Percentiles rank a stretch among this genome's conserved stretches.
These are phyloP conservation scores for Eremomyces bilateralis DNA, from an alignment of 495 filamentous ascomycete genomes.

Conservation along the genomic window DNA sequence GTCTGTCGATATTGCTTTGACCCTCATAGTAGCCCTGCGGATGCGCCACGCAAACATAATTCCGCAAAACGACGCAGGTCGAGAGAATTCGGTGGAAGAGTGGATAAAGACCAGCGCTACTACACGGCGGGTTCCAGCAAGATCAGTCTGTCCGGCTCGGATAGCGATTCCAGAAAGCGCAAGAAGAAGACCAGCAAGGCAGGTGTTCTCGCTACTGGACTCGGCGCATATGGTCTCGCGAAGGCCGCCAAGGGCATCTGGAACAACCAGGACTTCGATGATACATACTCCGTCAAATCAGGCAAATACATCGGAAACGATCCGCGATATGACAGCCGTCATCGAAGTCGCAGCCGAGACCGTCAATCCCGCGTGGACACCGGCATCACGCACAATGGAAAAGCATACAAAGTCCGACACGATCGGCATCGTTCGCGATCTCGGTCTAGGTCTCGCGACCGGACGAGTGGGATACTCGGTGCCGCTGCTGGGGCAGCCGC, in stretches of 20 bases:
- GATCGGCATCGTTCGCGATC: slow-evolving; percentile 20
- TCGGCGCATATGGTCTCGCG: slow-evolving; percentile 25
- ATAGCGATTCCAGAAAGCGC: slow-evolving; percentile 30
- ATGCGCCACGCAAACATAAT: slow-evolving; percentile 46
- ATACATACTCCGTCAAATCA: slow-evolving; percentile 34
- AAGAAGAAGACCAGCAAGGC: slow-evolving; percentile 13
- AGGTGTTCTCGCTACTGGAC: slow-evolving; percentile 25
- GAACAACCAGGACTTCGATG: slow-evolving; percentile 31
- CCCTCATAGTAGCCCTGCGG: slow-evolving; percentile 31
- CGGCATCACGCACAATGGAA: slow-evolving; percentile 6
- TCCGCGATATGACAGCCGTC: slow-evolving; percentile 10
- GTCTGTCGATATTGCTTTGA: slow-evolving; percentile 49
- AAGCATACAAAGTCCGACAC: slow-evolving; percentile 10
- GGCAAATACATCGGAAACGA: too few species aligned
- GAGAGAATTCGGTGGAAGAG: slow-evolving; percentile 18
- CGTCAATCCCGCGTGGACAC: slow-evolving; percentile 6
- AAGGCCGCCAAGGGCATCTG: slow-evolving; percentile 30
- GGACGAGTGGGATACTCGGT: slow-evolving; percentile 20
- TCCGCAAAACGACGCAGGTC: slow-evolving; percentile 16
- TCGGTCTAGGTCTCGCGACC: slow-evolving; percentile 25
- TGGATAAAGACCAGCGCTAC: slow-evolving; percentile 37
- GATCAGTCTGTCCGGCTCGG: slow-evolving; percentile 1
- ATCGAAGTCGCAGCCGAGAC: slow-evolving; percentile 8
- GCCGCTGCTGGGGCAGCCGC: slow-evolving; percentile 17
- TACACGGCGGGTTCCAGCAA: too few species aligned